Evolutionary conservation across 225 moss, liverwort and hornwort species (phyloP).

Genomic region (Ulota crispa): DNA sequence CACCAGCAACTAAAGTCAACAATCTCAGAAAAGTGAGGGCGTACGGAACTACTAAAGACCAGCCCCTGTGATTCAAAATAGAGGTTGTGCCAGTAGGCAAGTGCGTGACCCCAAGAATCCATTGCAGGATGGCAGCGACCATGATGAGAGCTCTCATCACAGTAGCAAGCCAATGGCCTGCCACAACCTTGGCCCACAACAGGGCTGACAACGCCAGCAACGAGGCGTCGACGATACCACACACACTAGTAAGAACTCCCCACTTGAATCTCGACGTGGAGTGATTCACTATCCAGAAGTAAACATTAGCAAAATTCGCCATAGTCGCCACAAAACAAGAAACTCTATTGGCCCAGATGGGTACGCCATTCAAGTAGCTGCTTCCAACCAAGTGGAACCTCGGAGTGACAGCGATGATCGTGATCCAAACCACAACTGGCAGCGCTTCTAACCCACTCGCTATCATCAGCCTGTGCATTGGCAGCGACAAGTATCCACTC

Average conservation of each 20-base stretch:
- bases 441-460: constrained; percentile 18
- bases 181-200: constrained; percentile 16
- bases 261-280: neutral
- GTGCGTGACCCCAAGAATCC: constrained; percentile 23
- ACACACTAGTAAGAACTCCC: neutral
- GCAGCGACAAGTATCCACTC: constrained; percentile 16
- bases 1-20: neutral
- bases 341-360: constrained; percentile 26
- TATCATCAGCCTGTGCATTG: constrained; percentile 22
- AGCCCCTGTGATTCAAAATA: neutral
- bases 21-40: constrained; percentile 30
- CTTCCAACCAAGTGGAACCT: constrained; percentile 37
- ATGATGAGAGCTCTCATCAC: constrained; percentile 12
- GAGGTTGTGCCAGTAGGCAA: constrained; percentile 21
- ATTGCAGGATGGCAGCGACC: constrained; percentile 29
- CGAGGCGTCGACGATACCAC: constrained; percentile 1
- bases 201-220: constrained; percentile 22
- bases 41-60: constrained; percentile 20
- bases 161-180: constrained; percentile 31
- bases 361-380: constrained; percentile 19
- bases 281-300: neutral
- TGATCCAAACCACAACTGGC: constrained; percentile 22
- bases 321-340: constrained; percentile 20
- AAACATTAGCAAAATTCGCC: constrained; percentile 16
- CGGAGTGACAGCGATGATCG: constrained; percentile 23